Conservation (phyloP, 192 early-diverging fungal genomes). For the Chytriomyces confervae region DNA sequence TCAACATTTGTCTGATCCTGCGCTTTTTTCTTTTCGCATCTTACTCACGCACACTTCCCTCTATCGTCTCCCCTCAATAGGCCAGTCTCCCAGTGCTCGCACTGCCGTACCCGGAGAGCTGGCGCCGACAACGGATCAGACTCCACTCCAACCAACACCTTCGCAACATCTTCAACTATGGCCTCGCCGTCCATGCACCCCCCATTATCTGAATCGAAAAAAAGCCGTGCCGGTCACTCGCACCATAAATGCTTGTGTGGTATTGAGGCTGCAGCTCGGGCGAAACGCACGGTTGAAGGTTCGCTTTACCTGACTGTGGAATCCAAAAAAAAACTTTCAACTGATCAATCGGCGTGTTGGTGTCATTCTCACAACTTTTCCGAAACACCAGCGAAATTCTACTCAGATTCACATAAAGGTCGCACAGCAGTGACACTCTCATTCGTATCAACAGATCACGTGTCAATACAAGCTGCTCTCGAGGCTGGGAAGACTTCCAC, state of each 20-base stretch:
- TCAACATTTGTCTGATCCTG: neutral
- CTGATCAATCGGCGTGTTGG: neutral
- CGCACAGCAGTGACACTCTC: neutral
- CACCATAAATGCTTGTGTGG: constrained; percentile 30
- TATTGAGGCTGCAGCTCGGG: neutral
- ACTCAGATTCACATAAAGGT: neutral
- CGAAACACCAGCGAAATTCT: neutral
- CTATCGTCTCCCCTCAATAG: neutral
- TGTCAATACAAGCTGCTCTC: neutral
- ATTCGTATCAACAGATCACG: constrained; percentile 11
- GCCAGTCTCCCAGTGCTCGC: constrained; percentile 11
- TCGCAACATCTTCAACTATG: neutral
- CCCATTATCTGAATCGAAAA: neutral
- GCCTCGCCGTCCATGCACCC: neutral
- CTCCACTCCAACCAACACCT: neutral
- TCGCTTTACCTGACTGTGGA: neutral
- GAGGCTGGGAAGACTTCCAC: neutral
- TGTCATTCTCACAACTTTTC: no score
- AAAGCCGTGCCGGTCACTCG: constrained; percentile 4
- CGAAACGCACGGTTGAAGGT: constrained; percentile 19
- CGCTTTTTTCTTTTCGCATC: neutral
- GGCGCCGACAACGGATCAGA: neutral
- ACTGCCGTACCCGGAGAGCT: constrained; percentile 19
- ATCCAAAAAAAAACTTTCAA: neutral
- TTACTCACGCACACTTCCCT: neutral